Base-by-base conservation (phyloP, 139 green algal genomes). In the Auxenochlorella pyrenoidosa region DNA sequence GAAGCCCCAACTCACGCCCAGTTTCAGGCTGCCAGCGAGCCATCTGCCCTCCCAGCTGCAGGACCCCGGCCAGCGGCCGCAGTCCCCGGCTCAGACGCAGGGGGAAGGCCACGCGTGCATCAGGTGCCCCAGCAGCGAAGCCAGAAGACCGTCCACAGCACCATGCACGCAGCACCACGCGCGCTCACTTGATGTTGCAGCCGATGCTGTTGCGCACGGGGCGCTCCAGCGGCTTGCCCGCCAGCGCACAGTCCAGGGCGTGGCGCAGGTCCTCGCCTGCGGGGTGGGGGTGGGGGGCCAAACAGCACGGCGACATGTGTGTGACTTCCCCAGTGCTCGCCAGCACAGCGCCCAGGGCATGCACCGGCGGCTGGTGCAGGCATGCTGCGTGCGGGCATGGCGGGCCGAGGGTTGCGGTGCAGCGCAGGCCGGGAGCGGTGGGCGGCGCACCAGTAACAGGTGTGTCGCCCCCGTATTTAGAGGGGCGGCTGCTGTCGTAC, bases 161-260 rank as follows among this genome's bases (percentile, higher is more conserved):
- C 16, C 40, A 60, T 18, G 1, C 73, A 44, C 47, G 34, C 70
- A n/a, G 16, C 10, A 34, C 10, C 70, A 15, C 34, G 12, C 36
- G 16, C 71, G 0, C 76, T 68, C 76, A 82, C 86, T 96, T 96
- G 75, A 96, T 93, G 86, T 94, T 95, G 88, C 93, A 95, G 28
- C 93, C 93, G 18, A 96, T 94, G 79, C 79, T 91, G 41, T 86
- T 91, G 40, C 75, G 89, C 28, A 86, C 85, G 0, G 58, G 59
- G 0, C 78, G 51, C 16, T 66, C 32, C 10, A 95, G 79, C 2
- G 87, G 73, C 41, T 73, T 22, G 13, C 91, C 91, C 15, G 88
- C 88, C n/a, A 97, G 58, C 34, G 92, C 82, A 22, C 84, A 87
- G 81, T 97, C 93, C 63, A 97, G 84, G 21, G 94, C 94, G 21